These are phyloP conservation scores for Aspergillus brasiliensis DNA, from an alignment of 2,329 filamentous ascomycete species.

Conservation along the genomic window DNA sequence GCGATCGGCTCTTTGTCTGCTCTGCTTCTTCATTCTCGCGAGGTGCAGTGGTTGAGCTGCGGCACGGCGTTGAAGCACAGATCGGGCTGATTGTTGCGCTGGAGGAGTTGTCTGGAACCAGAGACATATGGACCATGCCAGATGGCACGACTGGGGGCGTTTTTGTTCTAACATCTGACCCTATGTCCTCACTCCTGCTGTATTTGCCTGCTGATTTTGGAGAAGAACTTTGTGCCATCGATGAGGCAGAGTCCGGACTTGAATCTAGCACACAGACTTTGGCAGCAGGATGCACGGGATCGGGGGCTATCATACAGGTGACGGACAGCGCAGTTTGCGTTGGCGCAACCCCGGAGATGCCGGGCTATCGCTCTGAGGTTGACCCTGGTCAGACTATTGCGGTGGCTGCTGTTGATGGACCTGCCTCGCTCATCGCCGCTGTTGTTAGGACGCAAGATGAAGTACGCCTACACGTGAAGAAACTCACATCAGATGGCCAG, in stretches of 20 bases:
- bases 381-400: slow-evolving; percentile 26
- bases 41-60: slow-evolving; percentile 68
- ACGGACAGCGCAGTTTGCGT: slow-evolving; percentile 42
- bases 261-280: slow-evolving; percentile 48
- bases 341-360: slow-evolving; percentile 26
- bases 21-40: slow-evolving; percentile 62
- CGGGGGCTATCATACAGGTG: slow-evolving; percentile 45
- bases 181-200: slow-evolving; percentile 43
- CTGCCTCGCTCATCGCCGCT: slow-evolving; percentile 31
- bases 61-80: slow-evolving; percentile 69
- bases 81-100: slow-evolving; percentile 54
- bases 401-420: slow-evolving; percentile 34
- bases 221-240: slow-evolving; percentile 42
- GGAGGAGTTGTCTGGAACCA: slow-evolving; percentile 43
- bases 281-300: slow-evolving; percentile 42
- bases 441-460: slow-evolving; percentile 29
- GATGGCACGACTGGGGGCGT: slow-evolving; percentile 33
- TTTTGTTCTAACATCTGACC: slow-evolving; percentile 47
- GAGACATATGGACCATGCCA: slow-evolving; percentile 49
- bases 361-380: slow-evolving; percentile 27
- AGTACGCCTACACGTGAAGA: slow-evolving; percentile 33
- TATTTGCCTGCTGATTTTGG: slow-evolving; percentile 39
- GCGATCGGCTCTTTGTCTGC: slow-evolving; percentile 67
- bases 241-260: slow-evolving; percentile 43
- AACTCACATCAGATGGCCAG: slow-evolving; percentile 18